Evolutionary conservation across 345 rosid species (phyloP).

Genomic region (Salix suchowensis): DNA sequence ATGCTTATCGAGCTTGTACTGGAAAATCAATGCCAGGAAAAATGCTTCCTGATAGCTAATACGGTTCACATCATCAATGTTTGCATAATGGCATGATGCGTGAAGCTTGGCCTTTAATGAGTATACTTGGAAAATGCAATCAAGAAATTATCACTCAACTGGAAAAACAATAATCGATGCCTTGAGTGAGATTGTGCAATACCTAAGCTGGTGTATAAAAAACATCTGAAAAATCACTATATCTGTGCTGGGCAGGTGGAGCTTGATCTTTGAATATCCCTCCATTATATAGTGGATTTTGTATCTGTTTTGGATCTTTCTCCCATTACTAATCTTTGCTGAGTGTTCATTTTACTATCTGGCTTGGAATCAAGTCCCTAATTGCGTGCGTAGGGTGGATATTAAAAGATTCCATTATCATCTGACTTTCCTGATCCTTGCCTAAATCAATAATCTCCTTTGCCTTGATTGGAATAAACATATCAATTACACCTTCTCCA

Average conservation of each 20-base stretch:
- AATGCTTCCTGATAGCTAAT: not conserved
- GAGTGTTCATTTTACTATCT: not conserved
- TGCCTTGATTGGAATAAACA: constrained; percentile 4
- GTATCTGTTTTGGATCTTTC: not conserved
- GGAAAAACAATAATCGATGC: constrained; percentile 66
- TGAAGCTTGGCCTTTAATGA: not conserved
- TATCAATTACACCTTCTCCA: not conserved
- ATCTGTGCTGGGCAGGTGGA: not conserved
- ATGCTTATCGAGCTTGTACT: not conserved
- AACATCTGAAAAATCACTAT: constrained; percentile 3
- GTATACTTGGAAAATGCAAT: not conserved
- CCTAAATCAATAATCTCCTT: constrained; percentile 1
- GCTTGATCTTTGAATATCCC: constrained; percentile 50
- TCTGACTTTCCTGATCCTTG: constrained; percentile 1
- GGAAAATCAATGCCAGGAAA: not conserved
- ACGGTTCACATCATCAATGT: not conserved
- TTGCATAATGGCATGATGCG: not conserved
- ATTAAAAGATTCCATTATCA: not conserved
- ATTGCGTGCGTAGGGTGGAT: not conserved
- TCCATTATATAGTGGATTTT: constrained; percentile 48
- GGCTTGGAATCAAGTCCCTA: not conserved
- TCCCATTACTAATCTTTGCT: not conserved
- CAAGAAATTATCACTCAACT: constrained; percentile 30
- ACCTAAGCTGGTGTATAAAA: constrained; percentile 45
- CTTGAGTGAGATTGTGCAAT: constrained; percentile 46